Base-by-base conservation (phyloP, 805 yeast genomes). In the Clavispora asparagi region DNA sequence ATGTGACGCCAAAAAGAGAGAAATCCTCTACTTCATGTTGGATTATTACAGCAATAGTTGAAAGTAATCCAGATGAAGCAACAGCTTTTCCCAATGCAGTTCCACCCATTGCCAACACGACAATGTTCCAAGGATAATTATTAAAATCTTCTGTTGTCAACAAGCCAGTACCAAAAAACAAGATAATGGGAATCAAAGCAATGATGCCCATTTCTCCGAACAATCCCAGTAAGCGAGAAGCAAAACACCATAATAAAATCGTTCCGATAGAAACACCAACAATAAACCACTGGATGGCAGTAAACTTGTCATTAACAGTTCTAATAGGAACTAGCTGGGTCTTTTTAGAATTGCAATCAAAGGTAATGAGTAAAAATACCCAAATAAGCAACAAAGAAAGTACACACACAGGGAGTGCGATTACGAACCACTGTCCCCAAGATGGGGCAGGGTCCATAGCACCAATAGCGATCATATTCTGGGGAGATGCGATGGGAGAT, bases 391-490 rank as follows among this genome's bases (percentile, higher is more conserved):
- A 45, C 44, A 75, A 61, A 16, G 74, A 64, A 17, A 76, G 47
- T 1, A 72, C 49, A 50, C 75, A 69, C 5, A 74, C 68, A 4
- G 82, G 82, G 33, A 76, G 59, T 2, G 80, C 73, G 48, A 77
- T 66, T 7, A 73, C 76, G 57, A 77, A 77, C 82, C 82, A 77
- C 52, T 77, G 71, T 17, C 80, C 81, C 82, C 82, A 77, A 4
- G 74, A 65, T 7, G 82, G 82, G 40, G 65, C 73, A 1, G 82
- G 82, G 25, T 59, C 63, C 72, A 77, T 70, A 19, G 78, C 70
- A 30, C 77, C 79, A 46, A 77, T 74, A 16, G 81, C 81, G 46
- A 77, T 69, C 66, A 77, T 75, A 45, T 77, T 77, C 54, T 77
- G 82, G 2, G 82, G 82, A 10, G 79, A 74, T 1, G 81, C 71